Evolutionary conservation across 257 asterid genomes (phyloP), one percentile per base, ranked within the genome.

Genomic region (Solanum chilense): DNA sequence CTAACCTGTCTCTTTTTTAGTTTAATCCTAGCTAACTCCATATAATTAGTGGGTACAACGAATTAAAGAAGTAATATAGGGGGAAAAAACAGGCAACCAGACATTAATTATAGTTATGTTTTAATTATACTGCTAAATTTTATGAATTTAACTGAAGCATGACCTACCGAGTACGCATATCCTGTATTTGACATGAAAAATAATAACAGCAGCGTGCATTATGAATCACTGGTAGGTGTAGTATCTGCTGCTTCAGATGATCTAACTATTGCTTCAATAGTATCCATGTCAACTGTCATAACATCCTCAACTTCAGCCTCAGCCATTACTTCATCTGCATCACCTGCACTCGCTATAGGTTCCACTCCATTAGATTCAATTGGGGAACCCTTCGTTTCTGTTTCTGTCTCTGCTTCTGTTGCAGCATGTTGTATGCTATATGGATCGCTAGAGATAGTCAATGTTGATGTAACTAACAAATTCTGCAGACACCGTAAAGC

Each of bases 241-340:
- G 95, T 89, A 90, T 87, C 90, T 75, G 92, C 91, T 75, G 92
- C 89, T 86, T 93, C 97, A 20, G 99, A 89, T 86, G 95, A 88
- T 89, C 90, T 86, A 74, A 91, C 93, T 16, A 88, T 88, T 83
- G 92, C 95, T 85, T 95, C 97, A 20, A 89, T 84, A n/a, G 94
- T 93, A 87, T 94, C 97, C 93, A 94, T 91, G 91, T 93, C 95
- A 39, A 93, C 90, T 13, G 95, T 89, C 91, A 90, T 93, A 80
- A 90, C 93, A 84, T 93, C 97, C 35, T 90, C 92, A 42, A 62
- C 93, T 86, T 90, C 96, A 5, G 93, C 86, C 89, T 96, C 99
- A 0, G 93, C 88, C 98, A 96, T 96, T 90, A 96, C 89, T 90
- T 93, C 99, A 91, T 96, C 99, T 39, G 88, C 89, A 88, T 94